Evolutionary conservation across 768 basidiomycete genomes (phyloP).

Genomic region (Infundibulicybe gibba): DNA sequence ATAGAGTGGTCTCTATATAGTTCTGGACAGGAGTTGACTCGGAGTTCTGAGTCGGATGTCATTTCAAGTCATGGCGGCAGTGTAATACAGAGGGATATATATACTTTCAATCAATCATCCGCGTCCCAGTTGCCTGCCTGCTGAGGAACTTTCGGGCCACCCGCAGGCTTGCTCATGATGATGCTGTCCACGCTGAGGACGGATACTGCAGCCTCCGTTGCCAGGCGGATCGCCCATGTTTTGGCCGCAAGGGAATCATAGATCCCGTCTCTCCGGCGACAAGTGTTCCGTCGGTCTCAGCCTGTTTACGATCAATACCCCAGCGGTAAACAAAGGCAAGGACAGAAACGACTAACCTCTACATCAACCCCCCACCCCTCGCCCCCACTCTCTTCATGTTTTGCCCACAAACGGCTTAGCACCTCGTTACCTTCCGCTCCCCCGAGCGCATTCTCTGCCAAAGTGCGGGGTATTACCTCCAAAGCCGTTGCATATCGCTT

Average conservation of each 20-base stretch:
- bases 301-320: constrained; percentile 32
- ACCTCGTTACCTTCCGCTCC: constrained; percentile 93
- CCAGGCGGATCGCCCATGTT: constrained; percentile 86
- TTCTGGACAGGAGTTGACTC: too few relatives aligned
- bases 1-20: too few relatives aligned
- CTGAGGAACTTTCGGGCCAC: constrained; percentile 84
- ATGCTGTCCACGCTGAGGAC: constrained; percentile 96
- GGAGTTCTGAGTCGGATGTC: too few relatives aligned
- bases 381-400: constrained; percentile 76
- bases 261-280: constrained; percentile 59
- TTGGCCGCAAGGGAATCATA: constrained; percentile 89
- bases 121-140: constrained; percentile 88
- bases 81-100: constrained; percentile 1
- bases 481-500: constrained; percentile 85
- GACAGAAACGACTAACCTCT: constrained; percentile 50
- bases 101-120: constrained; percentile 40
- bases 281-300: constrained; percentile 77
- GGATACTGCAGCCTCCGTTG: constrained; percentile 86
- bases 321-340: too few relatives aligned
- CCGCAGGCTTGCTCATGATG: constrained; percentile 94
- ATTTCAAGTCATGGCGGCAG: too few relatives aligned
- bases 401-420: constrained; percentile 84
- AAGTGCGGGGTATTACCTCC: constrained; percentile 87
- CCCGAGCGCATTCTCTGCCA: constrained; percentile 94
- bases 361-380: constrained; percentile 85